These are phyloP conservation scores for Aspergillus bombycis DNA, from an alignment of 2,329 filamentous ascomycete species.

Conservation along the genomic window DNA sequence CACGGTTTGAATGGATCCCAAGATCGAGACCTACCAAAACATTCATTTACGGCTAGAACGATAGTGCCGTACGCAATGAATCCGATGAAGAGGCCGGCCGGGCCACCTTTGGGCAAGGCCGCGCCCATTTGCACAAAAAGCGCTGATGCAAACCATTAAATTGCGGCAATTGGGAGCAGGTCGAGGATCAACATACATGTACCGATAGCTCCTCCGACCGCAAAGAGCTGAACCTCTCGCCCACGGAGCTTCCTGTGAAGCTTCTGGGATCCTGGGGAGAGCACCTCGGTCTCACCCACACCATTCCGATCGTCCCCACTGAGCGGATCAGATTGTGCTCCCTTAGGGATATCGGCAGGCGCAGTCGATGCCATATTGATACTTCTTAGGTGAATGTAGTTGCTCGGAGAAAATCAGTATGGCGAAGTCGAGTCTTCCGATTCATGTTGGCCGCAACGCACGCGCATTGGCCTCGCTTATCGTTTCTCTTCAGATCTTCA, in stretches of 20 bases:
- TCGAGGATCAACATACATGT: constrained; percentile 28
- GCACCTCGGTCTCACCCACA: neutral
- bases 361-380: neutral
- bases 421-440: neutral
- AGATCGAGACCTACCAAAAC: constrained; percentile 20
- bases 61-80: constrained; percentile 27
- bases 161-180: no score
- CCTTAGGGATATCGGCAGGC: neutral
- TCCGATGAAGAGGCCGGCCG: constrained; percentile 39
- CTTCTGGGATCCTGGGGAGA: constrained; percentile 20
- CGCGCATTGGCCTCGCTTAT: neutral
- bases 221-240: constrained; percentile 39
- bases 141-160: constrained; percentile 13
- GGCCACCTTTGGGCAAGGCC: constrained; percentile 37
- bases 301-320: neutral
- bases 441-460: neutral
- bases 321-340: neutral
- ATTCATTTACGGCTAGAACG: constrained; percentile 36
- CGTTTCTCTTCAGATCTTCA: neutral
- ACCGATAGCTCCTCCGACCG: constrained; percentile 39
- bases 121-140: constrained; percentile 37
- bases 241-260: constrained; percentile 37
- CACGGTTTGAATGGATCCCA: neutral
- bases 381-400: neutral
- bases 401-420: neutral